Evolutionary conservation across 164 flowering plant genomes (phyloP), one percentile per base, ranked within the genome.

Genomic region (Vitis vinifera): DNA sequence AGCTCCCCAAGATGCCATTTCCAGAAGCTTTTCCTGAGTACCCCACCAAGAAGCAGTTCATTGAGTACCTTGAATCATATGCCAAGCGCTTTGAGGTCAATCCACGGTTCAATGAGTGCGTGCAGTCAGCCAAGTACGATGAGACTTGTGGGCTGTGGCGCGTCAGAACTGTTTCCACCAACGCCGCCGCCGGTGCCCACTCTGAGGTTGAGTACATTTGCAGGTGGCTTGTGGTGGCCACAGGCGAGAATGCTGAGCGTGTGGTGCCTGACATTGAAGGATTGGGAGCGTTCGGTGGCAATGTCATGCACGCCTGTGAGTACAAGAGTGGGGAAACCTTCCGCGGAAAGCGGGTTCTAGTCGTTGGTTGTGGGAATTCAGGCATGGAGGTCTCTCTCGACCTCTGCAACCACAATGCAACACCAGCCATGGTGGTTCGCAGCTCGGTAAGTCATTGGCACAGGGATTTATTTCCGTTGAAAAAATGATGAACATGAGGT

Each of bases 351-450:
- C 76, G 66, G 47, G 97, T 91, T 1, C 86, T 91, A 1, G 94
- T 91, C 29, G 84, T 91, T 4, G 97, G 97, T 0, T 89, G 94
- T 58, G 97, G 97, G 0, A 91, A 91, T 72, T 91, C 97, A 3
- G 97, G 92, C 77, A 91, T 91, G 97, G 97, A 91, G 64, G 77
- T 89, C n/a, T 85, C 91, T 51, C 86, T 91, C 48, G 97, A 91
- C 71, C 92, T 91, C 59, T 83, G 81, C 73, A 85, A 88, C 66
- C 89, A 89, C 79, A 78, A 83, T 56, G 94, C 97, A 6, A 15
- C 48, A 1, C 93, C 94, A 2, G 72, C 81, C n/a, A 91, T 91
- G 91, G 92, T 89, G 3, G 91, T 87, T 63, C 82, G 94, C 0
- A 85, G 85, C 86, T 79, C 91, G 80, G 97, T 91, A 70, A 83